Conservation (phyloP, 1,139 yeast species). For the Arxiozyma telluris region DNA sequence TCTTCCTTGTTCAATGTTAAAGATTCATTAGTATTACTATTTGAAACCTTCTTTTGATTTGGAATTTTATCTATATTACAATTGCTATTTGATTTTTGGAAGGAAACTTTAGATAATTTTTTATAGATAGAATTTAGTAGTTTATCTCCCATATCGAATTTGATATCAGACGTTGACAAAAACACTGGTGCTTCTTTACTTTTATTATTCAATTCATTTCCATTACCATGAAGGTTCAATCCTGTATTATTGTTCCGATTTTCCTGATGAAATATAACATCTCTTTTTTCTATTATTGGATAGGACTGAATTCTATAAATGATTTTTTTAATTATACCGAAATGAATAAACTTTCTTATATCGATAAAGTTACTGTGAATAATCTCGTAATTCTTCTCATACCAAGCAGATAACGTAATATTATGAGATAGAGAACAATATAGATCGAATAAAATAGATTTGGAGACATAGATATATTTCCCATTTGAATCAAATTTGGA, state of each 20-base stretch:
- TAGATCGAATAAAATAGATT: slow-evolving; percentile 58
- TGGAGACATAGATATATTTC: slow-evolving; percentile 43
- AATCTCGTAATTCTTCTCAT: slow-evolving; percentile 48
- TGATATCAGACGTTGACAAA: slow-evolving; percentile 27
- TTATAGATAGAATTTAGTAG: slow-evolving; percentile 22
- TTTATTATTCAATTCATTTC: slow-evolving; percentile 15
- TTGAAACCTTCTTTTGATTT: neutral
- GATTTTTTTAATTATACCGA: slow-evolving; percentile 75
- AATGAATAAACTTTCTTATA: slow-evolving; percentile 71
- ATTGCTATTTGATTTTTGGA: slow-evolving; percentile 10
- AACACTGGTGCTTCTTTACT: slow-evolving; percentile 2
- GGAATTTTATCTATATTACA: neutral
- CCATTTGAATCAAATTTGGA: neutral
- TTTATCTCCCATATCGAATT: slow-evolving; percentile 25
- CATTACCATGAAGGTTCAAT: slow-evolving; percentile 21
- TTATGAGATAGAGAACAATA: slow-evolving; percentile 78
- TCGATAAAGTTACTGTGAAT: slow-evolving; percentile 64
- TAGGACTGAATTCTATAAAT: slow-evolving; percentile 73
- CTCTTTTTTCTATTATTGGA: slow-evolving; percentile 42
- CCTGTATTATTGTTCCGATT: slow-evolving; percentile 26
- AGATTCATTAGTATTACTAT: neutral
- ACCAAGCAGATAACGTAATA: slow-evolving; percentile 75
- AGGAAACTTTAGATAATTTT: slow-evolving; percentile 24
- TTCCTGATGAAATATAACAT: neutral
- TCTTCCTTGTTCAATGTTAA: slow-evolving; percentile 25